Evolutionary conservation across 2,329 filamentous ascomycete genomes (phyloP), one percentile per base, ranked within the genome.

Genomic region (Cladosporium sphaerospermum): DNA sequence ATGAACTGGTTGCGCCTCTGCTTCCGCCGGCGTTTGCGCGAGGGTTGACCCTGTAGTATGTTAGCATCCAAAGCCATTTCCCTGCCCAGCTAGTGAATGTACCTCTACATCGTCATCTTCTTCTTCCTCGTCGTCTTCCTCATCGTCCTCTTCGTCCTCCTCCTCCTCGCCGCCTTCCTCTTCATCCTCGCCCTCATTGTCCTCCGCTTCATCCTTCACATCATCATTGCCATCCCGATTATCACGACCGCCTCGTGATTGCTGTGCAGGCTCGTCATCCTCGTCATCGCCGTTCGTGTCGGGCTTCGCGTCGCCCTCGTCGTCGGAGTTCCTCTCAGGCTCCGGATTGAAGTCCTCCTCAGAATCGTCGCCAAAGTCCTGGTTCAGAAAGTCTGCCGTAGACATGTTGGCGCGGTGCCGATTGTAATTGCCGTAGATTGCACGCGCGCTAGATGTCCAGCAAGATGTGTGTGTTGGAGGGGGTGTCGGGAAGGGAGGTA

Each of bases 311-410:
- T 67, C 66, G 33, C 49, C 78, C 56, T 89, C 87, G 46, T 83
- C 84, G 60, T 92, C 88, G 3, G 88, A 93, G 33, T 82, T 65
- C 54, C 89, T 82, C 56, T 82, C 85, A 16, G 86, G 85, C 45
- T 79, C 82, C 47, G 90, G 91, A 69, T 96, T 95, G 78, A 96
- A 96, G 69, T 95, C 90, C 47, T 93, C 88, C 42, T 87, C 85
- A 46, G 51, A 53, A 45, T 80, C 78, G 51, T 77, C 78, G 33
- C 73, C 75, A 54, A 78, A 78, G 57, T 78, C 73, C 45, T 78
- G 71, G 60, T 78, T 72, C 16, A 76, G 60, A 59, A 79, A 69
- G 59, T 61, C 51, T 23, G 43, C 39, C 6, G 51, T 66, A 41
- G 71, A 70, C 64, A 68, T 69, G 54, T 32, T 56, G 52, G 50